Conservation (phyloP, 257 asterid species). For the Cynanchum wilfordii region DNA sequence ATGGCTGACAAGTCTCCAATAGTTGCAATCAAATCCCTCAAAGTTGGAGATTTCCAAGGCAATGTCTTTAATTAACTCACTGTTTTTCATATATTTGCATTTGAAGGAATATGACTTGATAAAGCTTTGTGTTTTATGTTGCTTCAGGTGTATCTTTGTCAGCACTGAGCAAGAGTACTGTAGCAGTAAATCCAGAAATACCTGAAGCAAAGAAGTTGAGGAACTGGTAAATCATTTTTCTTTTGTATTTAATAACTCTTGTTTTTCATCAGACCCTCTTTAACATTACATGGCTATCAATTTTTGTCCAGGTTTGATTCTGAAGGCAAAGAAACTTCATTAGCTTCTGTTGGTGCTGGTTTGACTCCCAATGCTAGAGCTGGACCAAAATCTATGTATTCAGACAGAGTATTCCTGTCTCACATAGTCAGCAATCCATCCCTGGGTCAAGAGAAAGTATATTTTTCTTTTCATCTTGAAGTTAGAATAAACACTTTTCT, state of each 20-base stretch:
- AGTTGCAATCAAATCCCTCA: slow-evolving; percentile 81
- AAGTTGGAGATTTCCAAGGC: slow-evolving; percentile 96
- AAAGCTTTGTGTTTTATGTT: background rate
- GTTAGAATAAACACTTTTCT: background rate
- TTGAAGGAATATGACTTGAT: background rate
- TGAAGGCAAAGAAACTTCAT: slow-evolving; percentile 78
- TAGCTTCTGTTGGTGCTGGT: slow-evolving; percentile 74
- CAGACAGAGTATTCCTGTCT: slow-evolving; percentile 65
- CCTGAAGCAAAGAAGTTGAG: slow-evolving; percentile 75
- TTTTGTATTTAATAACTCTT: background rate
- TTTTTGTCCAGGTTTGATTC: slow-evolving; percentile 58
- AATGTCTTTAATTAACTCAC: background rate
- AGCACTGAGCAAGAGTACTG: slow-evolving; percentile 62
- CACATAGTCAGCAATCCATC: slow-evolving; percentile 65
- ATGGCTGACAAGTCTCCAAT: slow-evolving; percentile 84
- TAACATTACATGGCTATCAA: background rate
- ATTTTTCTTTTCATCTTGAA: background rate
- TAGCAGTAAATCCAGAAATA: slow-evolving; percentile 69
- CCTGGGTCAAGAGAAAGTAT: slow-evolving; percentile 80
- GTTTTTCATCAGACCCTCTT: background rate
- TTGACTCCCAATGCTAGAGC: slow-evolving; percentile 36
- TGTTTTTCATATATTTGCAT: background rate
- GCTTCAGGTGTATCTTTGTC: slow-evolving; percentile 79
- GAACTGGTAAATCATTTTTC: slow-evolving; percentile 49
- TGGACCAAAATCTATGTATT: slow-evolving; percentile 58